Conservation (phyloP, 768 basidiomycete species). For the Podaxis carcinomalis region DNA sequence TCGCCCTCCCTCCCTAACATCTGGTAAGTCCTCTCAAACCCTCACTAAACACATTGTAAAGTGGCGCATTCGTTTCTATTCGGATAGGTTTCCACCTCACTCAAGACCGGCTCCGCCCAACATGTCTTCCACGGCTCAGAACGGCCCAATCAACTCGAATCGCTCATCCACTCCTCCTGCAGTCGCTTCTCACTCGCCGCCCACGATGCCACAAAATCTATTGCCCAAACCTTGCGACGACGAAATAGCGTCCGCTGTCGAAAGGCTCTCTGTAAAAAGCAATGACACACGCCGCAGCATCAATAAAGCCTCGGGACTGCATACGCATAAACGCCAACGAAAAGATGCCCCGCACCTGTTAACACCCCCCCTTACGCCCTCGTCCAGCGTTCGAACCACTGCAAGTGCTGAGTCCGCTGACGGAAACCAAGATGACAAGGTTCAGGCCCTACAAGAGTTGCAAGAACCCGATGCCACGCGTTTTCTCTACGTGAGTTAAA, state of each 20-base stretch:
- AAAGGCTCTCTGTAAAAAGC: constrained; percentile 15
- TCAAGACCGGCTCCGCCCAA: constrained; percentile 35
- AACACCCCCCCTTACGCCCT: constrained; percentile 70
- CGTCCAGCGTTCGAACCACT: constrained; percentile 44
- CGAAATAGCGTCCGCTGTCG: constrained; percentile 21
- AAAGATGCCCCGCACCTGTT: constrained; percentile 38
- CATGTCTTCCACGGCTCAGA: constrained; percentile 23
- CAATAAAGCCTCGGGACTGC: constrained; percentile 1
- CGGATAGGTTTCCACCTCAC: constrained; percentile 42
- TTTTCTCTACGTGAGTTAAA: constrained; percentile 29
- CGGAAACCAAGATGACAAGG: constrained; percentile 14
- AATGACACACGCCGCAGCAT: constrained; percentile 1
- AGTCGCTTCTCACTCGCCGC: constrained; percentile 12
- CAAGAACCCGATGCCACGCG: constrained; percentile 27
- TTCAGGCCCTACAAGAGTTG: not conserved
- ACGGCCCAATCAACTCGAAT: constrained; percentile 21
- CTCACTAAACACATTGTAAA: not conserved
- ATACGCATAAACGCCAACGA: constrained; percentile 28
- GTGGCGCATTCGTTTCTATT: constrained; percentile 2
- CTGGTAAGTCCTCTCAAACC: constrained; percentile 35
- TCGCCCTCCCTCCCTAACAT: constrained; percentile 72
- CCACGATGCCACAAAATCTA: constrained; percentile 9
- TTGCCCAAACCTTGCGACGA: constrained; percentile 15
- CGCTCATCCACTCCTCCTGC: constrained; percentile 31
- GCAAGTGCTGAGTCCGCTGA: constrained; percentile 28